phyloP scores from a whole-genome alignment of 306 rosid genomes.

The Betula pendula region DNA sequence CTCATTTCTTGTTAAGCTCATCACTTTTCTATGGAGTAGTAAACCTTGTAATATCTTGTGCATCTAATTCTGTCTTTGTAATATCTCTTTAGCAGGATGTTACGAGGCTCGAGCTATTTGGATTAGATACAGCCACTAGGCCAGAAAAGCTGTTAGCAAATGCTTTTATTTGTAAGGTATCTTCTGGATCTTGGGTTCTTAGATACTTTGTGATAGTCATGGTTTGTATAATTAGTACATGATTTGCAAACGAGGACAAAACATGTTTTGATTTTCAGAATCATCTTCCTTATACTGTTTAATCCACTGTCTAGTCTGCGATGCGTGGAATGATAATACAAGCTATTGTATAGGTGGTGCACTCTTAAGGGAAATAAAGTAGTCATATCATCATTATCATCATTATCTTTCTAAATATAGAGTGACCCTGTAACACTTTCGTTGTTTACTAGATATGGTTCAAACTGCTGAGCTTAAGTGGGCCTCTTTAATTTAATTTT shows the following conservation, averaged over 20 bases:
- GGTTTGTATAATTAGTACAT: background rate
- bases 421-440: background rate
- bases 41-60: background rate
- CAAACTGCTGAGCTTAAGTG: background rate
- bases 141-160: constrained; percentile 40
- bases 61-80: constrained; percentile 10
- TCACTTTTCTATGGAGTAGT: background rate
- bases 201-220: constrained; percentile 12
- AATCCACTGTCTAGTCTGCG: background rate
- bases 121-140: constrained; percentile 25
- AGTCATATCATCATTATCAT: background rate
- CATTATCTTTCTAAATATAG: background rate
- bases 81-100: constrained; percentile 37
- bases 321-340: background rate
- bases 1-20: background rate
- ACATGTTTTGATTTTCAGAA: background rate
- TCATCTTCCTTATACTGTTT: background rate
- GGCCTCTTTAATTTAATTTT: background rate
- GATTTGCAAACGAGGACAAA: background rate
- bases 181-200: constrained; percentile 6
- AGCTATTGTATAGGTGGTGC: background rate
- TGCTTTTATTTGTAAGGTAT: constrained; percentile 50
- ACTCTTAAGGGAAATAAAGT: background rate
- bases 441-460: background rate
- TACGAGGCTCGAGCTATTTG: constrained; percentile 26